These are phyloP conservation scores for Zostera marina DNA, from an alignment of 116 monocot genomes.

Conservation along the genomic window DNA sequence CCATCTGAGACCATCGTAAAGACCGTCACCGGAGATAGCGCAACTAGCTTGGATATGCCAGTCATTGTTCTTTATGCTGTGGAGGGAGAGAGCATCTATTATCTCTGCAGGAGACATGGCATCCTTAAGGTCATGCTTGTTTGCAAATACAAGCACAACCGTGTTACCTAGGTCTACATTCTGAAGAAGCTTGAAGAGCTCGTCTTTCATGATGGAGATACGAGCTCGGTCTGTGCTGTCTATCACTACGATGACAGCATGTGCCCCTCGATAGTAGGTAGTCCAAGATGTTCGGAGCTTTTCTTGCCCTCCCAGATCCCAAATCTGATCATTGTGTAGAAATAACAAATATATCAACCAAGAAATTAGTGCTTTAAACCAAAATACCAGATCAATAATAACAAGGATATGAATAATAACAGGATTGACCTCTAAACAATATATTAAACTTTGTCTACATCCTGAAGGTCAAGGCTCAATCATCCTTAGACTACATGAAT, in stretches of 20 bases:
- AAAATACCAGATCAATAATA: not conserved
- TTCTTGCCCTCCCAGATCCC: slow-evolving; percentile 94
- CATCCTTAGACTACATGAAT: too few relatives aligned
- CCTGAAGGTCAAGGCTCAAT: too few relatives aligned
- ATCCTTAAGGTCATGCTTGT: slow-evolving; percentile 97
- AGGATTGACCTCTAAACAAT: too few relatives aligned
- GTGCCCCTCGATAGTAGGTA: slow-evolving; percentile 77
- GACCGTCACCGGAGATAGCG: slow-evolving; percentile 69
- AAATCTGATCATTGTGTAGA: slow-evolving; percentile 22
- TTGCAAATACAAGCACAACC: slow-evolving; percentile 78
- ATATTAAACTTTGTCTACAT: too few relatives aligned
- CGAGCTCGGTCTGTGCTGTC: slow-evolving; percentile 86
- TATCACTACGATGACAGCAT: slow-evolving; percentile 74
- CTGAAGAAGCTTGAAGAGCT: slow-evolving; percentile 65
- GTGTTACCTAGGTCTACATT: slow-evolving; percentile 64
- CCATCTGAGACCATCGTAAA: slow-evolving; percentile 89
- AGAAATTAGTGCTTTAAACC: not conserved
- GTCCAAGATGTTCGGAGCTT: slow-evolving; percentile 70
- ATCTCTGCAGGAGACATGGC: slow-evolving; percentile 94
- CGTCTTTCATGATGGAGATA: slow-evolving; percentile 84
- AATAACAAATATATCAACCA: not conserved
- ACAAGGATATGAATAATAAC: too few relatives aligned
- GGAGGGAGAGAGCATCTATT: slow-evolving; percentile 73
- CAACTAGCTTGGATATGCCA: slow-evolving; percentile 94
- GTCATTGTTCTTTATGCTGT: slow-evolving; percentile 92